These are phyloP conservation scores for Suillus discolor DNA, from an alignment of 768 basidiomycete genomes.

Conservation along the genomic window DNA sequence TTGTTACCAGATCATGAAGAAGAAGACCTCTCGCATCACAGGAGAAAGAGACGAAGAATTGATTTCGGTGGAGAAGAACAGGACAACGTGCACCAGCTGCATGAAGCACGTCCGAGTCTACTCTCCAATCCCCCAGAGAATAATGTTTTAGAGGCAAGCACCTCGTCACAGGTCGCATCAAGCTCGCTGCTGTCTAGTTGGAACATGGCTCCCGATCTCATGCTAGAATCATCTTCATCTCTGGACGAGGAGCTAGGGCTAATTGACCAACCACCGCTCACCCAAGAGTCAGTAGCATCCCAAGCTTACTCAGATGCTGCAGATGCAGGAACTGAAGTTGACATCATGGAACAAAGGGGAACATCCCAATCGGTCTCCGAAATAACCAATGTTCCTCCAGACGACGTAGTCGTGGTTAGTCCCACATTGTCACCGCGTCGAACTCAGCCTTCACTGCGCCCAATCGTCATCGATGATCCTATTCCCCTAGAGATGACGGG, in stretches of 20 bases:
- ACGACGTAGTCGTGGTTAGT: constrained; percentile 3
- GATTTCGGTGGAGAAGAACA: neutral
- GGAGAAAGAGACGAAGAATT: constrained; percentile 9
- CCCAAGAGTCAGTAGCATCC: constrained; percentile 1
- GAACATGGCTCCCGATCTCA: neutral
- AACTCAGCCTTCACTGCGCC: neutral
- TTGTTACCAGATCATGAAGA: constrained; percentile 1
- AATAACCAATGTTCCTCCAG: neutral
- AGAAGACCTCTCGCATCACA: neutral
- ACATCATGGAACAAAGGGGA: neutral
- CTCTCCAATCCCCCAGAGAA: neutral
- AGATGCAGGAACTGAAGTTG: neutral
- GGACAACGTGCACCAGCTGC: neutral
- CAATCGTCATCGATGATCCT: constrained; percentile 4
- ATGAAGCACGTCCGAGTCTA: neutral
- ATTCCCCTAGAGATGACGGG: neutral
- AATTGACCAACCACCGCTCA: neutral
- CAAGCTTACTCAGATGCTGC: constrained; percentile 1
- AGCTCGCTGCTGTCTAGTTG: neutral
- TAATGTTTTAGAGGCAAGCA: neutral
- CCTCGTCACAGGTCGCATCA: neutral
- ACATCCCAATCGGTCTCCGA: neutral
- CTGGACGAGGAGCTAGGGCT: neutral
- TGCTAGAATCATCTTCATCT: neutral
- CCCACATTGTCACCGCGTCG: neutral